phyloP scores from a whole-genome alignment of 176 grass and related monocot genomes.

The Avena atlantica region DNA sequence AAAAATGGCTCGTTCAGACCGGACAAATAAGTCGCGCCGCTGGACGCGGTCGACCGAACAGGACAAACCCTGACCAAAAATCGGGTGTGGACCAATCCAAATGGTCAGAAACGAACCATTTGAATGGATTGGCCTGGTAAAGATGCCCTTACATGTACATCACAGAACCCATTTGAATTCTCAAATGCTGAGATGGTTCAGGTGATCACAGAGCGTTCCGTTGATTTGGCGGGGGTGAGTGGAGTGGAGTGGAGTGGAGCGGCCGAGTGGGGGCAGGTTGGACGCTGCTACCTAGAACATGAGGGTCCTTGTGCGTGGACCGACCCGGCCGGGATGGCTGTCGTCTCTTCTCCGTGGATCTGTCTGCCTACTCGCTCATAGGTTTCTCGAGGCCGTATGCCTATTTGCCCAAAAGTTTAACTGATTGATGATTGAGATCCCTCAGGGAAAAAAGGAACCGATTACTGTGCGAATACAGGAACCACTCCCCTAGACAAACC shows the following conservation, averaged over 20 bases:
- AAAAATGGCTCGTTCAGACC: too few relatives aligned
- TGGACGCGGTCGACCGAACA: too few relatives aligned
- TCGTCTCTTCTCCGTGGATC: background rate
- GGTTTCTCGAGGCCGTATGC: background rate
- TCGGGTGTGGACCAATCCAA: too few relatives aligned
- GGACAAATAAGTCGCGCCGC: too few relatives aligned
- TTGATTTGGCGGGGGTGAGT: too few relatives aligned
- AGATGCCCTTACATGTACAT: background rate
- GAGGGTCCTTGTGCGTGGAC: background rate
- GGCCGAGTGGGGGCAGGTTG: constrained; percentile 9
- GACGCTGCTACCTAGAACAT: background rate
- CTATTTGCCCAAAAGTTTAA: background rate
- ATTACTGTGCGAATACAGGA: background rate
- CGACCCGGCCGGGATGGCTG: background rate
- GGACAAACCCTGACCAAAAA: too few relatives aligned
- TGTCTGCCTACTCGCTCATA: background rate
- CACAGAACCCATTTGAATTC: background rate
- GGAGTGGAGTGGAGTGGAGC: too few relatives aligned
- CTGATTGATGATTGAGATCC: background rate
- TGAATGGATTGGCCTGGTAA: too few relatives aligned
- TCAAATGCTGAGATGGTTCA: too few relatives aligned
- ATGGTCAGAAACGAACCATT: too few relatives aligned
- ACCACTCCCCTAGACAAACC: background rate
- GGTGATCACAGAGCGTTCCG: too few relatives aligned
- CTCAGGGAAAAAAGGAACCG: too few relatives aligned